These are phyloP conservation scores for Zygosaccharomyces kombuchaensis DNA, from an alignment of 805 yeast genomes.

Conservation along the genomic window DNA sequence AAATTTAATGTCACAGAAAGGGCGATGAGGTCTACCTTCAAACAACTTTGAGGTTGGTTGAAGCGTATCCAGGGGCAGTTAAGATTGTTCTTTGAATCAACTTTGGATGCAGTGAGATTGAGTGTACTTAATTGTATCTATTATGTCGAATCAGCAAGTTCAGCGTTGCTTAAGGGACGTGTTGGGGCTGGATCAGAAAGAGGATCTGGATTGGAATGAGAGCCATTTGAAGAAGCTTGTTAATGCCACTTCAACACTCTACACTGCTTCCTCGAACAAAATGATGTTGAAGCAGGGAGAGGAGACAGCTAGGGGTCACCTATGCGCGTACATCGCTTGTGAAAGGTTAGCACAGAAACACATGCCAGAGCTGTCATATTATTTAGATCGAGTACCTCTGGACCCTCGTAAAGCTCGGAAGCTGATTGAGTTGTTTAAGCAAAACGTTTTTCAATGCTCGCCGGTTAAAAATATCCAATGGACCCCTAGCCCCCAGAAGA, in stretches of 20 bases:
- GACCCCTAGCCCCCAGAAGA: slow-evolving; percentile 32
- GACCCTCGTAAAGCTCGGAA: slow-evolving; percentile 43
- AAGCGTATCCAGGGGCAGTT: too few relatives aligned
- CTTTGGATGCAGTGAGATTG: not conserved
- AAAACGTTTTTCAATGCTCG: slow-evolving; percentile 35
- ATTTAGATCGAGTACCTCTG: slow-evolving; percentile 51
- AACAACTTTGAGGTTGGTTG: not conserved
- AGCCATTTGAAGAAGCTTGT: slow-evolving; percentile 27
- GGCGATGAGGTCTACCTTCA: not conserved
- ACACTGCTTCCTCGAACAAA: slow-evolving; percentile 49
- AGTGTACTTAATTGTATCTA: not conserved
- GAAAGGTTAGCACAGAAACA: slow-evolving; percentile 44
- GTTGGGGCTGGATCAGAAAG: slow-evolving; percentile 19
- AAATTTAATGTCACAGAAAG: not conserved
- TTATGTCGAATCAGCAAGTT: slow-evolving; percentile 30
- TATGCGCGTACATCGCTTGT: slow-evolving; percentile 61
- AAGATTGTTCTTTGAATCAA: not conserved
- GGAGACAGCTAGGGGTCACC: slow-evolving; percentile 63
- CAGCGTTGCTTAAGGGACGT: slow-evolving; percentile 29
- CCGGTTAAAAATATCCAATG: slow-evolving; percentile 30
- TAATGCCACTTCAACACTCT: slow-evolving; percentile 36
- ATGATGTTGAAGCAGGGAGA: slow-evolving; percentile 48
- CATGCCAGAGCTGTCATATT: slow-evolving; percentile 45
- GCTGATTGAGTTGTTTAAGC: slow-evolving; percentile 45
- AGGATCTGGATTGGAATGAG: slow-evolving; percentile 24